Evolutionary conservation across 225 moss, liverwort and hornwort genomes (phyloP), one percentile per base, ranked within the genome.

Genomic region (Straminergon stramineum): DNA sequence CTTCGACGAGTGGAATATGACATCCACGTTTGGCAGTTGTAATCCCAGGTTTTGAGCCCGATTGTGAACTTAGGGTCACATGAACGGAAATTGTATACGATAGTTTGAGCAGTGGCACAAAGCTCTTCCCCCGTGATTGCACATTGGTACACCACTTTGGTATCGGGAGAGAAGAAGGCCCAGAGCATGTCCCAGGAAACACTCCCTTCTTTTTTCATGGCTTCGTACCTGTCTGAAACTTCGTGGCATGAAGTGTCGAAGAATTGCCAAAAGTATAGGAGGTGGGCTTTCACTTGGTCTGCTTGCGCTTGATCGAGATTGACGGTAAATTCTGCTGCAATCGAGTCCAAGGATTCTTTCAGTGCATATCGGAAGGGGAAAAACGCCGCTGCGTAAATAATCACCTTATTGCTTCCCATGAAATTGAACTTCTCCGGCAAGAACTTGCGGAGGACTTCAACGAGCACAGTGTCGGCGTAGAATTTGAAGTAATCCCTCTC

Each of bases 131-230:
- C 79, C 37, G 51, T 88, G 64, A 80, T 35, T 7, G 7, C 13
- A 71, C 91, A 91, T 24, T 14, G 64, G 21, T 88, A 90, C 15
- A 19, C 82, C 48, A 91, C 85, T 66, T 51, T 67, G 32, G 55
- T 81, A 39, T 45, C 69, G 41, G 75, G 18, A 34, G 90, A 64
- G 30, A 83, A 91, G 75, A 91, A 91, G n/a, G 88, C 88, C 93
- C 93, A 91, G 34, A 93, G 74, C 91, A 93, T 83, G 71, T 91
- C 85, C 87, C 88, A 90, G 28, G 91, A 70, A 31, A 88, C 85
- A 64, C 83, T 66, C 45, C 85, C 70, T 83, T 89, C 76, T 57
- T 17, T 88, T 52, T 78, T 73, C 88, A 90, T 88, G 48, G 85
- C 87, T 27, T 84, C 60, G 63, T 91, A 93, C 34, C 43, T 82